Evolutionary conservation across 73 alveolate species (phyloP).

Genomic region (Tetrahymena malaccensis): DNA sequence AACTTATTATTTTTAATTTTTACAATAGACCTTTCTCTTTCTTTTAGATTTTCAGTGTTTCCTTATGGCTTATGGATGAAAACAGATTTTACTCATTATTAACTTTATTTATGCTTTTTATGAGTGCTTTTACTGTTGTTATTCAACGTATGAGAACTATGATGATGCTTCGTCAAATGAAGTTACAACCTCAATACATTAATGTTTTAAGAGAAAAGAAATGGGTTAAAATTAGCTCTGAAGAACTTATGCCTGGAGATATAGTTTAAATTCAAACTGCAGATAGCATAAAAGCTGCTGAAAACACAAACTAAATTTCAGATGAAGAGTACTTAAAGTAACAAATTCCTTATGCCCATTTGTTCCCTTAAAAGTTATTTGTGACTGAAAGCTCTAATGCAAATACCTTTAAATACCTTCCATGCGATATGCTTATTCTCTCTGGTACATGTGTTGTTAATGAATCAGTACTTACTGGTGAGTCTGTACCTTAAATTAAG

Average conservation of each 20-base stretch:
- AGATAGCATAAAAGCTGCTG: constrained; percentile 49
- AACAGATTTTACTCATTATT: constrained; percentile 88
- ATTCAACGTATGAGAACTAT: constrained; percentile 85
- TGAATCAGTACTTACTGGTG: constrained; percentile 94
- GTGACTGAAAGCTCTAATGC: constrained; percentile 18
- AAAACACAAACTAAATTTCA: constrained; percentile 29
- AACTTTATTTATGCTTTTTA: constrained; percentile 78
- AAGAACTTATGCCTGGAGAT: constrained; percentile 89
- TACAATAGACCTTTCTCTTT: constrained; percentile 82
- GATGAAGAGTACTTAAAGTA: constrained; percentile 38
- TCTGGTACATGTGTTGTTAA: constrained; percentile 86
- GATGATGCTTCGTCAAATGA: constrained; percentile 88
- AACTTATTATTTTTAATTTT: not conserved
- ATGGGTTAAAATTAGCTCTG: constrained; percentile 74
- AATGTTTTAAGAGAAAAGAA: constrained; percentile 61
- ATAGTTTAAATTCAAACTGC: constrained; percentile 55
- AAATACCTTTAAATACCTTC: constrained; percentile 51
- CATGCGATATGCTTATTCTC: constrained; percentile 73
- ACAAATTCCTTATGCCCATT: constrained; percentile 11
- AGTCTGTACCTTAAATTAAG: constrained; percentile 80
- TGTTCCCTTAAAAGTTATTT: constrained; percentile 14
- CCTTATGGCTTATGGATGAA: constrained; percentile 95
- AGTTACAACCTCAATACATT: constrained; percentile 79
- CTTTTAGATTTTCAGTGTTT: constrained; percentile 88
- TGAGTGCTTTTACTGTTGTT: constrained; percentile 90